These are phyloP conservation scores for Castanospermum australe DNA, from an alignment of 306 rosid genomes.

Conservation along the genomic window DNA sequence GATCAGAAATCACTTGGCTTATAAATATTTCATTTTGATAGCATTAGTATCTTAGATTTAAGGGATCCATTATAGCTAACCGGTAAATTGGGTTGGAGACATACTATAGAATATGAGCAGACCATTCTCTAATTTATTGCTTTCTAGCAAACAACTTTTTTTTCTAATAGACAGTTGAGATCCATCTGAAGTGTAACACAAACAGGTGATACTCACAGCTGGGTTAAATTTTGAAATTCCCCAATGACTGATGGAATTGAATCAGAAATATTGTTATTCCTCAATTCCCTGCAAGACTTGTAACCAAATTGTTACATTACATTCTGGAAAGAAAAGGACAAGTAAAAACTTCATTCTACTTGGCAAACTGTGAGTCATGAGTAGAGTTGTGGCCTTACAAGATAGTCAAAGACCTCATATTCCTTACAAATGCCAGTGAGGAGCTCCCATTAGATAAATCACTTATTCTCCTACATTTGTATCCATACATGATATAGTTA, in stretches of 20 bases:
- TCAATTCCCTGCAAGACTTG: constrained; percentile 60
- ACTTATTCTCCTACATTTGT: constrained; percentile 58
- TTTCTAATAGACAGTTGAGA: background rate
- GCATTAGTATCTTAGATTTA: background rate
- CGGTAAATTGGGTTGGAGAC: background rate
- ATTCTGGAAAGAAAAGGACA: background rate
- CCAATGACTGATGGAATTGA: constrained; percentile 70
- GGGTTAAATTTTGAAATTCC: constrained; percentile 45
- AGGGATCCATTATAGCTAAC: background rate
- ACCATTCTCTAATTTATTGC: background rate
- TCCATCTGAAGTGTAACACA: background rate
- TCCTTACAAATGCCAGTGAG: constrained; percentile 59
- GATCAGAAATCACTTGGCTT: background rate
- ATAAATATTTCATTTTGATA: background rate
- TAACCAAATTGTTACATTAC: constrained; percentile 8
- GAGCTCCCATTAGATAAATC: constrained; percentile 70
- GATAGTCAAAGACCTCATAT: constrained; percentile 59
- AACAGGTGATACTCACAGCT: constrained; percentile 50
- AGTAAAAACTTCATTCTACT: background rate
- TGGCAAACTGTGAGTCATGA: constrained; percentile 1
- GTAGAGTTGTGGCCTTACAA: constrained; percentile 51
- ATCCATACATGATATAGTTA: constrained; percentile 28
- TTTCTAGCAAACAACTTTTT: background rate
- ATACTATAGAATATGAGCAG: background rate
- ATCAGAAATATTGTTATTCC: constrained; percentile 67